Evolutionary conservation across 305 asterid genomes (phyloP).

Genomic region (Solanum chacoense): DNA sequence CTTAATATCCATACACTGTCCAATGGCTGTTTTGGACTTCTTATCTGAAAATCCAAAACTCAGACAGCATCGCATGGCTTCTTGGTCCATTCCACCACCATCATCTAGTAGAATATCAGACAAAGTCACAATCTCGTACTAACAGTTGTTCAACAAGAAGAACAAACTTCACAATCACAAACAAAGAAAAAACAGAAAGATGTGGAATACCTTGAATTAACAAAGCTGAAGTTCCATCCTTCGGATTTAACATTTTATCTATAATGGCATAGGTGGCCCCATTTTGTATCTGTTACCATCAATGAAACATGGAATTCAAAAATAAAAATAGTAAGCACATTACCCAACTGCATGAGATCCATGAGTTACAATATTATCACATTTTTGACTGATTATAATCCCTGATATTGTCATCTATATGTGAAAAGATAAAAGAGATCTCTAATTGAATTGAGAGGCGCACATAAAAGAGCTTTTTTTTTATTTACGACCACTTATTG

Average conservation of each 20-base stretch:
- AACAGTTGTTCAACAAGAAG: slow-evolving; percentile 7
- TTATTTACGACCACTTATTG: not conserved
- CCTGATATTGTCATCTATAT: not conserved
- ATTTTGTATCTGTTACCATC: slow-evolving; percentile 50
- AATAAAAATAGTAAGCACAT: slow-evolving; percentile 7
- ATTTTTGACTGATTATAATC: not conserved
- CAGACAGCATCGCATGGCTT: slow-evolving; percentile 72
- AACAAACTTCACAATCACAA: slow-evolving; percentile 6
- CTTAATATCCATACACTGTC: slow-evolving; percentile 54
- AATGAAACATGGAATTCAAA: slow-evolving; percentile 18
- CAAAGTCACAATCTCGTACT: slow-evolving; percentile 7
- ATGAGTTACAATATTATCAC: not conserved
- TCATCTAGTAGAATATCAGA: slow-evolving; percentile 44
- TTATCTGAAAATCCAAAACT: slow-evolving; percentile 98
- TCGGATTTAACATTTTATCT: slow-evolving; percentile 60
- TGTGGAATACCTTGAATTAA: slow-evolving; percentile 62
- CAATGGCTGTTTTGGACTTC: slow-evolving; percentile 61
- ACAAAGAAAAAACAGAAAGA: slow-evolving; percentile 9
- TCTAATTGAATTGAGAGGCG: not conserved
- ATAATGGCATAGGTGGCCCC: slow-evolving; percentile 64
- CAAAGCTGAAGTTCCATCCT: slow-evolving; percentile 64
- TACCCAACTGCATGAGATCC: not conserved
- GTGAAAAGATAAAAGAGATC: not conserved
- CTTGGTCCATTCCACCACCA: slow-evolving; percentile 94
- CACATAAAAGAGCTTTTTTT: not conserved